phyloP scores from a whole-genome alignment of 129 eudicot species.

The Escallonia rubra region DNA sequence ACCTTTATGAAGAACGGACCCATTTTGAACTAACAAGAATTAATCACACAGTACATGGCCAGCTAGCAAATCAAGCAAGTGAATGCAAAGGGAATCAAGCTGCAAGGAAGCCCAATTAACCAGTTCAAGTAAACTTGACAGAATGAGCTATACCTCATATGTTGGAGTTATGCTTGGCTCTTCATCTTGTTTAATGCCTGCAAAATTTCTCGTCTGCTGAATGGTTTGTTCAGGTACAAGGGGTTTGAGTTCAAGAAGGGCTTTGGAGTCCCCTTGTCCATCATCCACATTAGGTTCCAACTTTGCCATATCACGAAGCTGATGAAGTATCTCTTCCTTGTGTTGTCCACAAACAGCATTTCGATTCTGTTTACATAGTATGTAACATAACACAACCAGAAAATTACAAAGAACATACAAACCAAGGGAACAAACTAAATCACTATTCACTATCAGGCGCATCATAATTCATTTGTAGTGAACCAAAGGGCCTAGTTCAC shows the following conservation, averaged over 20 bases:
- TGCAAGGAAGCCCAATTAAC: background rate
- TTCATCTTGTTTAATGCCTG: conserved; percentile 22
- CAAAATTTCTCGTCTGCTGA: conserved; percentile 15
- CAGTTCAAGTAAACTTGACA: background rate
- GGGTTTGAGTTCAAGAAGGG: conserved; percentile 21
- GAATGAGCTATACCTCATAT: conserved; percentile 38
- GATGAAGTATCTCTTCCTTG: conserved; percentile 68
- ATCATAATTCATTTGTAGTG: too few species aligned
- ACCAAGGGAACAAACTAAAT: too few species aligned
- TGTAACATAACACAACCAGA: background rate
- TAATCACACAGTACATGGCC: background rate
- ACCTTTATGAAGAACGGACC: too few species aligned
- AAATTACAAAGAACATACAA: background rate
- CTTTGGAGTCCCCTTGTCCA: conserved; percentile 28
- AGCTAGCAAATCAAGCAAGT: background rate
- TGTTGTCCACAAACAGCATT: conserved; percentile 70
- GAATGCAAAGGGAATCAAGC: background rate
- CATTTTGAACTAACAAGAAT: too few species aligned
- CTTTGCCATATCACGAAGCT: conserved; percentile 75
- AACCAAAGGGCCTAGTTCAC: too few species aligned
- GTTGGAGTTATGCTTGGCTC: conserved; percentile 32
- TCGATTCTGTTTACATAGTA: conserved; percentile 44
- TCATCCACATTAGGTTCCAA: conserved; percentile 39
- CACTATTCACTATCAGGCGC: too few species aligned
- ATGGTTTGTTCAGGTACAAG: conserved; percentile 17